Evolutionary conservation across 176 grass and related monocot species (phyloP).

Genomic region (Themeda triandra): DNA sequence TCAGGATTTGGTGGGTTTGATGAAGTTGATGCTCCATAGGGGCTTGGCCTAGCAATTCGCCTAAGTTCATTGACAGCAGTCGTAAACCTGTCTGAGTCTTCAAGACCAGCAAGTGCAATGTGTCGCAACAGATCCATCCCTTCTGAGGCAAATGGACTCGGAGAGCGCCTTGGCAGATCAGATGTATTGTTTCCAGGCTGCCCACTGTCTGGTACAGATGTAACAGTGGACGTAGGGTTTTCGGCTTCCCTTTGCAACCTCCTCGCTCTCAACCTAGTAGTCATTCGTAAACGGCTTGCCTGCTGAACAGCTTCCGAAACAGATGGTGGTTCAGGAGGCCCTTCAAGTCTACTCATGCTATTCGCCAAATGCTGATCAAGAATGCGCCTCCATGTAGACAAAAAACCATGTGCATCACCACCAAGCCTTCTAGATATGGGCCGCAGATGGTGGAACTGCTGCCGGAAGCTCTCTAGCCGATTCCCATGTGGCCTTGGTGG

Average conservation of each 20-base stretch:
- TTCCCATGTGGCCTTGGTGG: conserved; percentile 83
- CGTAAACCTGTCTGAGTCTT: conserved; percentile 62
- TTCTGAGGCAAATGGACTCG: conserved; percentile 55
- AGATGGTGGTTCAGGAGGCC: conserved; percentile 52
- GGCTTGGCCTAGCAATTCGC: conserved; percentile 60
- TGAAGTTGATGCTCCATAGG: conserved; percentile 64
- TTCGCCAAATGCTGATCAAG: conserved; percentile 67
- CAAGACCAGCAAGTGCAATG: conserved; percentile 59
- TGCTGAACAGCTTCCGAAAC: conserved; percentile 69
- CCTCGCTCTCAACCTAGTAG: conserved; percentile 75
- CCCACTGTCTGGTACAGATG: conserved; percentile 21
- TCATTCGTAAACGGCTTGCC: conserved; percentile 33
- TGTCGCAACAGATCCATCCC: conserved; percentile 77
- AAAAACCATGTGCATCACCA: conserved; percentile 70
- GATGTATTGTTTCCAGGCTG: conserved; percentile 29
- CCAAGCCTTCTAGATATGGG: conserved; percentile 85
- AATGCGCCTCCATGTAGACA: conserved; percentile 64
- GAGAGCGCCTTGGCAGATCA: conserved; percentile 41
- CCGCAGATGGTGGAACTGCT: conserved; percentile 79
- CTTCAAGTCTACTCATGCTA: conserved; percentile 49
- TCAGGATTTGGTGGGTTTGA: conserved; percentile 53
- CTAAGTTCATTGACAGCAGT: conserved; percentile 61
- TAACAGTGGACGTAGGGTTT: conserved; percentile 12
- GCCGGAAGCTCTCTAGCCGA: conserved; percentile 80
- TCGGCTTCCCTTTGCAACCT: conserved; percentile 76